phyloP scores from a whole-genome alignment of 345 rosid species.

The Cardamine occulta region DNA sequence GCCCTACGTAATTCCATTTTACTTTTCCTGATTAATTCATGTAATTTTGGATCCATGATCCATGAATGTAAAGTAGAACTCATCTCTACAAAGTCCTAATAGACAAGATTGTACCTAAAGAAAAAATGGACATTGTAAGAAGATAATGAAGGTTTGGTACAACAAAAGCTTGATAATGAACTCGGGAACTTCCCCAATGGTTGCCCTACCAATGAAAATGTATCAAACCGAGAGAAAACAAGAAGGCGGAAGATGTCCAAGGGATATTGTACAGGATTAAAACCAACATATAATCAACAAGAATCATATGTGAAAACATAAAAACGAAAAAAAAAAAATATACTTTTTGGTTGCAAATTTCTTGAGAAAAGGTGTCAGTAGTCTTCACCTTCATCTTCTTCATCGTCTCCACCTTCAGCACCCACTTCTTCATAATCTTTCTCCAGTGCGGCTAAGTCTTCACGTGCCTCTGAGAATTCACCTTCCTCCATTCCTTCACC shows the following conservation, averaged over 20 bases:
- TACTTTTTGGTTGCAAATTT: neutral
- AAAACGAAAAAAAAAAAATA: neutral
- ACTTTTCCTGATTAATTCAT: constrained; percentile 4
- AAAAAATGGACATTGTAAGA: constrained; percentile 38
- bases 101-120: constrained; percentile 40
- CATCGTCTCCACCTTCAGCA: constrained; percentile 66
- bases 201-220: constrained; percentile 29
- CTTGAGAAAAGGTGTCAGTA: constrained; percentile 36
- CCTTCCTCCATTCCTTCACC: constrained; percentile 85
- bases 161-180: constrained; percentile 37
- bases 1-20: constrained; percentile 39
- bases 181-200: constrained; percentile 31
- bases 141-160: constrained; percentile 29
- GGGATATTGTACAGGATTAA: constrained; percentile 39
- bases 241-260: constrained; percentile 5
- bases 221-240: constrained; percentile 14
- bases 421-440: constrained; percentile 70
- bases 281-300: constrained; percentile 34
- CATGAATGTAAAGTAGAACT: constrained; percentile 42
- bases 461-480: constrained; percentile 74
- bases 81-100: constrained; percentile 38
- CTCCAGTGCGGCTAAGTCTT: constrained; percentile 56
- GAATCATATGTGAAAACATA: constrained; percentile 25
- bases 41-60: constrained; percentile 24
- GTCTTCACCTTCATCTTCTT: constrained; percentile 65